Evolutionary conservation across 352 stramenopile genomes (phyloP).

Genomic region (Achlya hypogyna): DNA sequence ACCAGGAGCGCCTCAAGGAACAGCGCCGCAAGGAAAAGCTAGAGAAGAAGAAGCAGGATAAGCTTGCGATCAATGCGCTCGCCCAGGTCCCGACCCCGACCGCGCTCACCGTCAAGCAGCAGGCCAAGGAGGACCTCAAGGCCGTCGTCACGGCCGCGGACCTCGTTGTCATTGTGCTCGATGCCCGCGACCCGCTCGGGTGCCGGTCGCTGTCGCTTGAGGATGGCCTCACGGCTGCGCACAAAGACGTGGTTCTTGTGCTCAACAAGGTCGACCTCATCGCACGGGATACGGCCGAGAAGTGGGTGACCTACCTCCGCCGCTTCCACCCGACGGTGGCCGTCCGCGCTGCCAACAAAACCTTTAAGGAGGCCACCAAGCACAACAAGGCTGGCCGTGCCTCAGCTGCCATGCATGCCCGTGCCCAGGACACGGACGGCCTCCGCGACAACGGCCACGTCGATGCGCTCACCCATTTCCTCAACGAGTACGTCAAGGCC

Average conservation of each 20-base stretch:
- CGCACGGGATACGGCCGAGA: conserved; percentile 74
- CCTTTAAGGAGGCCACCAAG: conserved; percentile 88
- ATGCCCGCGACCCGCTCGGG: conserved; percentile 96
- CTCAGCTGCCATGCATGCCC: conserved; percentile 56
- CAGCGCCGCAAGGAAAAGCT: conserved; percentile 61
- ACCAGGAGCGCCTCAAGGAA: conserved; percentile 46
- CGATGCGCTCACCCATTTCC: conserved; percentile 87
- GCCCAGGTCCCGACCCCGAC: conserved; percentile 29
- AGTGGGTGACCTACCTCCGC: conserved; percentile 91
- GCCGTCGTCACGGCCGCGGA: conserved; percentile 51
- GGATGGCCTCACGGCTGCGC: conserved; percentile 88
- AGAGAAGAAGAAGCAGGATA: conserved; percentile 43
- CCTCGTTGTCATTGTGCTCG: conserved; percentile 85
- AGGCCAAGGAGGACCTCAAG: conserved; percentile 74
- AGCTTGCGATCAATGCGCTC: conserved; percentile 21
- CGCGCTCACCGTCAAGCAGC: conserved; percentile 59
- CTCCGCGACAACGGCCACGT: conserved; percentile 72
- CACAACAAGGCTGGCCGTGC: conserved; percentile 64
- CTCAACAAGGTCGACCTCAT: conserved; percentile 99
- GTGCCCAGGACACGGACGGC: conserved; percentile 48
- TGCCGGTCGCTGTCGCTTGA: conserved; percentile 91
- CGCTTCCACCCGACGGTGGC: conserved; percentile 92
- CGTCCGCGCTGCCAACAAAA: conserved; percentile 64
- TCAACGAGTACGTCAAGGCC: conserved; percentile 92
- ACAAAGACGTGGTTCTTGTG: conserved; percentile 96